Conservation (phyloP, 2,329 filamentous ascomycete species). For the Penicillium sp. region DNA sequence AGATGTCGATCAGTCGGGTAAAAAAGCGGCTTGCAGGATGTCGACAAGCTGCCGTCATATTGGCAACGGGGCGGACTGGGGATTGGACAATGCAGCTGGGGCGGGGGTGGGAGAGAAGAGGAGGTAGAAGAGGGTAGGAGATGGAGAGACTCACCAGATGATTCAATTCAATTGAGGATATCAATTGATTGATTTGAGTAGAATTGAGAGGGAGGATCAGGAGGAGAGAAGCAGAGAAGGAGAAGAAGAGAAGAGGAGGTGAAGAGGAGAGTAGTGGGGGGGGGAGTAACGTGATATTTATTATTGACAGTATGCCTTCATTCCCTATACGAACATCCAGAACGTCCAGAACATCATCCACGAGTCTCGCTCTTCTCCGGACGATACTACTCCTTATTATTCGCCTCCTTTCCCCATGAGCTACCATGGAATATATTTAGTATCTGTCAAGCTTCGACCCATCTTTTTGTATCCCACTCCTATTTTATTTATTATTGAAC, state of each 20-base stretch:
- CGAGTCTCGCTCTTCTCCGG: neutral
- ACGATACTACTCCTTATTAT: neutral
- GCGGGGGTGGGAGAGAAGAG: neutral
- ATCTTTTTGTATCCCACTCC: neutral
- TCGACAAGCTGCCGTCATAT: constrained; percentile 43
- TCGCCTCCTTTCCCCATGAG: neutral
- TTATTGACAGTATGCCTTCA: constrained; percentile 2
- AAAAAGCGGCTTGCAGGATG: constrained; percentile 27
- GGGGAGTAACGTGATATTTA: constrained; percentile 30
- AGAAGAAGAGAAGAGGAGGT: constrained; percentile 20
- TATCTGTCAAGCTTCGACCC: neutral
- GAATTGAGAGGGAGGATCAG: neutral
- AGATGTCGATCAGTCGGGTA: constrained; percentile 34
- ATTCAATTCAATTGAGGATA: neutral
- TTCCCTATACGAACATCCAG: neutral
- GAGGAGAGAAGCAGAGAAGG: constrained; percentile 8
- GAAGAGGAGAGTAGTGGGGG: constrained; percentile 14
- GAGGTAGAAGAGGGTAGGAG: neutral
- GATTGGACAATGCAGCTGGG: constrained; percentile 5
- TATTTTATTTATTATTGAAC: neutral
- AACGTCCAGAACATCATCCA: neutral
- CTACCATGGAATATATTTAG: no score
- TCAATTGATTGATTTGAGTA: neutral
- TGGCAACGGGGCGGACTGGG: constrained; percentile 21
- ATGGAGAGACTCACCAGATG: constrained; percentile 5